These are phyloP conservation scores for Pharnaceum exiguum DNA, from an alignment of 148 eudicot species.

Conservation along the genomic window DNA sequence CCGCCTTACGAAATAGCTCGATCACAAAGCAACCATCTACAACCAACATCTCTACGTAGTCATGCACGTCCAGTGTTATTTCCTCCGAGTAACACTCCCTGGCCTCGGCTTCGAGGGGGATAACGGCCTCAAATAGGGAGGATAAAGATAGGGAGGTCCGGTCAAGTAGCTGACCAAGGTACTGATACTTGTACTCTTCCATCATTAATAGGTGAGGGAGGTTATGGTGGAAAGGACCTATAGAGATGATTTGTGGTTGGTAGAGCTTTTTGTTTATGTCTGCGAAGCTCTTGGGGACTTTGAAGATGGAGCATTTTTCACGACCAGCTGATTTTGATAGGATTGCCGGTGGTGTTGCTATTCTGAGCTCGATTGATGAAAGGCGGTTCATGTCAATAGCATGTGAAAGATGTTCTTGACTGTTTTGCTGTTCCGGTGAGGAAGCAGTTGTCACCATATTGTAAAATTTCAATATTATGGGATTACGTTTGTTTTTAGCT, in stretches of 20 bases:
- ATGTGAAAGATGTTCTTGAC: neutral
- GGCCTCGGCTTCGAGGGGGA: conserved; percentile 36
- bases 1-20: conserved; percentile 61
- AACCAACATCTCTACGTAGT: conserved; percentile 62
- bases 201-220: conserved; percentile 46
- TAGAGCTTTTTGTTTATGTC: conserved; percentile 46
- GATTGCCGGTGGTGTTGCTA: conserved; percentile 35
- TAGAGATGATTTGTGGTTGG: conserved; percentile 59
- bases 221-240: conserved; percentile 73
- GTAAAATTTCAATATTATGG: too few relatives aligned
- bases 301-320: conserved; percentile 60
- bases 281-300: conserved; percentile 54
- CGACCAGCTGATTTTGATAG: conserved; percentile 58
- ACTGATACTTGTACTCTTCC: conserved; percentile 74
- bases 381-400: conserved; percentile 12
- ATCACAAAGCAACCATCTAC: conserved; percentile 81
- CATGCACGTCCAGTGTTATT: conserved; percentile 16
- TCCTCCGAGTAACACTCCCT: conserved; percentile 59
- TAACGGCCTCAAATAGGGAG: conserved; percentile 33
- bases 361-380: conserved; percentile 13
- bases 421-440: neutral
- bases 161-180: conserved; percentile 34
- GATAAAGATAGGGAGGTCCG: conserved; percentile 28
- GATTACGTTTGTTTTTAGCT: too few relatives aligned
- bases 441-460: too few relatives aligned